phyloP scores from a whole-genome alignment of 352 stramenopile species.

The Pythium insidiosum region DNA sequence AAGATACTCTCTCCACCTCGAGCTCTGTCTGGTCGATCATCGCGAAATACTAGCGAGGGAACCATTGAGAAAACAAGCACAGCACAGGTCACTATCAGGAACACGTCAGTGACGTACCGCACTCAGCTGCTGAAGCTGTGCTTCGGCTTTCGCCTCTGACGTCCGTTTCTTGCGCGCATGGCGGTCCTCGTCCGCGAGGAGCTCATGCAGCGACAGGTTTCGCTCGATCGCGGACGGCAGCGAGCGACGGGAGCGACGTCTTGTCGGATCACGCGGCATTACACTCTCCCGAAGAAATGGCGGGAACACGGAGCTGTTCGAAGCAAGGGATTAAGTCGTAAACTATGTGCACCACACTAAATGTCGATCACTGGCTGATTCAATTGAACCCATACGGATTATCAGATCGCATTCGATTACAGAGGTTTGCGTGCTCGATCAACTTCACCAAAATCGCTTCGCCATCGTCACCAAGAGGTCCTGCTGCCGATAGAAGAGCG shows the following conservation, averaged over 20 bases:
- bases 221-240: slow-evolving; percentile 19
- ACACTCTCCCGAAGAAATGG: no score
- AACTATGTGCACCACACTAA: no score
- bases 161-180: slow-evolving; percentile 2
- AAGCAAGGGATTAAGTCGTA: no score
- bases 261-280: no score
- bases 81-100: no score
- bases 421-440: no score
- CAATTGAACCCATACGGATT: no score
- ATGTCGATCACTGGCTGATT: no score
- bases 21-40: slow-evolving; percentile 23
- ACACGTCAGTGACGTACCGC: no score
- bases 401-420: no score
- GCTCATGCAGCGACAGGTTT: slow-evolving; percentile 20
- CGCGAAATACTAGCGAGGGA: slow-evolving; percentile 21
- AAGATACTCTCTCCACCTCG: slow-evolving; percentile 8
- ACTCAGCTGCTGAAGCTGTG: slow-evolving; percentile 11
- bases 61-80: no score
- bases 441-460: slow-evolving; percentile 9
- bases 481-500: slow-evolving; percentile 68
- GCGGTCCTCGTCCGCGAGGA: slow-evolving; percentile 8
- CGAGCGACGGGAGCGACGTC: slow-evolving; percentile 16
- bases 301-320: no score
- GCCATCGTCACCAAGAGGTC: slow-evolving; percentile 61
- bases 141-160: slow-evolving; percentile 11